Conservation (phyloP, 495 filamentous ascomycete genomes). For the Trichoderma orchidacearum region DNA sequence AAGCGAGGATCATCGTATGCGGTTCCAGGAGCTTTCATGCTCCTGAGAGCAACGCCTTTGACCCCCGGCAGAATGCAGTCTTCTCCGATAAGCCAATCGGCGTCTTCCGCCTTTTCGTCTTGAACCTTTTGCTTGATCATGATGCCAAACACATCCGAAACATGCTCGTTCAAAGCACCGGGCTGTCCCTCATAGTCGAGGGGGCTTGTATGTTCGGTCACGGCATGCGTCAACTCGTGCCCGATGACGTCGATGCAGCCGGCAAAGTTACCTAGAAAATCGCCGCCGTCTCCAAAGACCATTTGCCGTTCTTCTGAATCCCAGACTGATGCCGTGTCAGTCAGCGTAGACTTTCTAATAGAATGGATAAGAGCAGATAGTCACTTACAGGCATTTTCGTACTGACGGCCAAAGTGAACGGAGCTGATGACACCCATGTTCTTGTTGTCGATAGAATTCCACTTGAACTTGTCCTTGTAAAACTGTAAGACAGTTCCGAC, state of each 20-base stretch:
- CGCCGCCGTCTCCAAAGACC: conserved; percentile 35
- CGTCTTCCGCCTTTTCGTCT: conserved; percentile 24
- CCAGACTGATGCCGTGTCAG: conserved; percentile 10
- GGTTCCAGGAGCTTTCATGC: conserved; percentile 35
- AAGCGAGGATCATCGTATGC: conserved; percentile 32
- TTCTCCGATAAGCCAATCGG: conserved; percentile 41
- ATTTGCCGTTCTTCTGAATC: conserved; percentile 16
- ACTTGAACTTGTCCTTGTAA: conserved; percentile 26
- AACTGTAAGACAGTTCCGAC: conserved; percentile 26
- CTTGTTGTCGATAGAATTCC: conserved; percentile 31
- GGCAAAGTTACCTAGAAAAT: conserved; percentile 25
- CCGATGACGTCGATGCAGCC: conserved; percentile 34
- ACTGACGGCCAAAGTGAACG: conserved; percentile 28
- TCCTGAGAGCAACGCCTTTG: conserved; percentile 30
- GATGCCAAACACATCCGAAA: conserved; percentile 38
- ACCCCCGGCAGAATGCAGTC: conserved; percentile 26
- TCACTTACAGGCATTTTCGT: conserved; percentile 26
- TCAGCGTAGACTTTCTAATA: background rate
- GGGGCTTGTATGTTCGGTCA: conserved; percentile 27
- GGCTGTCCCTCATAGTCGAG: conserved; percentile 29
- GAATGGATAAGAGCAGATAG: background rate
- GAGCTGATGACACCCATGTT: conserved; percentile 26
- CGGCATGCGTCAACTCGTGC: conserved; percentile 38
- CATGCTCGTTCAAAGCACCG: conserved; percentile 37
- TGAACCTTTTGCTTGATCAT: conserved; percentile 38